A percentile compares a stretch with the other conserved stretches of the same genome.
Evolutionary conservation across 1,284 basidiomycete genomes (phyloP).

Genomic region (Leccinum variabile): DNA sequence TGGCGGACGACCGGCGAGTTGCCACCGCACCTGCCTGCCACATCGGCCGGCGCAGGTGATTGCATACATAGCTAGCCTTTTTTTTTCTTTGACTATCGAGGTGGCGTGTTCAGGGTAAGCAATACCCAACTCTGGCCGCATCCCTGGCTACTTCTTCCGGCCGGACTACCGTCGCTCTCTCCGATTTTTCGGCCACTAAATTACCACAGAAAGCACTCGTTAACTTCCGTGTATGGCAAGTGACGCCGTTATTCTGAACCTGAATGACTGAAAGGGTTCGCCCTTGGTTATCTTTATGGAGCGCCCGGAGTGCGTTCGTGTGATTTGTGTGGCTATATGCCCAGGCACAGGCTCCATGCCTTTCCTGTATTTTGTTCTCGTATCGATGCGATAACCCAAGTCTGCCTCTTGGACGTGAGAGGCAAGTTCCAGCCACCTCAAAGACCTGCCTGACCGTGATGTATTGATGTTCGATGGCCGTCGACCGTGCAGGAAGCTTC

Average conservation of each 20-base stretch:
- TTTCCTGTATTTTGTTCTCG: constrained; percentile 9
- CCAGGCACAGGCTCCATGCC: constrained; percentile 23
- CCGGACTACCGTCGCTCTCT: constrained; percentile 12
- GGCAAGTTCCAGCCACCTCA: constrained; percentile 9
- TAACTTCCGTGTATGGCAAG: constrained; percentile 9
- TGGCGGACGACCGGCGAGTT: constrained; percentile 23
- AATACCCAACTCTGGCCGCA: constrained; percentile 3
- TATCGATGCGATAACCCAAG: constrained; percentile 6
- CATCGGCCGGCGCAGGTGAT: constrained; percentile 4
- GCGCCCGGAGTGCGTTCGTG: neutral
- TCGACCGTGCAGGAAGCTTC: constrained; percentile 4
- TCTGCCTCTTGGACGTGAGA: constrained; percentile 11
- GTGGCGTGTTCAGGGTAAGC: constrained; percentile 27
- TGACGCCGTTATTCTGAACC: constrained; percentile 15
- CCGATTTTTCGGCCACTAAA: constrained; percentile 8
- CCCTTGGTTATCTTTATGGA: constrained; percentile 13
- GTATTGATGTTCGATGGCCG: constrained; percentile 13
- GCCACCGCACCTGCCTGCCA: constrained; percentile 27
- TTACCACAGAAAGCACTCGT: constrained; percentile 8
- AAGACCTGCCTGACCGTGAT: constrained; percentile 2
- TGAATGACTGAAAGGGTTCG: constrained; percentile 12
- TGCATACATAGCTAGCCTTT: constrained; percentile 6
- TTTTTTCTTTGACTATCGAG: constrained; percentile 20
- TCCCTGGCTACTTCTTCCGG: constrained; percentile 20
- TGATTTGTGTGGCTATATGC: constrained; percentile 18